phyloP scores from a whole-genome alignment of 2,329 filamentous ascomycete genomes.

The Penicillium nordicum region DNA sequence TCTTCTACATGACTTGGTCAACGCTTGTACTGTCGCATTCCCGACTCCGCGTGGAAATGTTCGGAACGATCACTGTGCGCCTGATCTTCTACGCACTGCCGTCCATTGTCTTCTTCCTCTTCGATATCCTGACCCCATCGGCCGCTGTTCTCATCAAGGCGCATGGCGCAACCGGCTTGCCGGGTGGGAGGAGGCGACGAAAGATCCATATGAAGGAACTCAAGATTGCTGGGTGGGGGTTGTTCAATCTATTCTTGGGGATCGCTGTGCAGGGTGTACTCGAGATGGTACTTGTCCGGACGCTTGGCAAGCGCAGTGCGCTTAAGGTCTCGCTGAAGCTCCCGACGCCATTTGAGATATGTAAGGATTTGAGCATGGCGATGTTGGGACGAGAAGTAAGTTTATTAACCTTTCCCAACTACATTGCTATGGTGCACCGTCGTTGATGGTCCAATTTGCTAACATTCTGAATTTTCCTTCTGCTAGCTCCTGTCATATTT shows the following conservation, averaged over 20 bases:
- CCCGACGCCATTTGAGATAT: constrained; percentile 61
- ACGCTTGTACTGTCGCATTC: constrained; percentile 76
- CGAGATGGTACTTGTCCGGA: constrained; percentile 54
- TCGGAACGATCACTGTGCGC: constrained; percentile 66
- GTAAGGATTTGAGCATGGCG: constrained; percentile 53
- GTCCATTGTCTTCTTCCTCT: constrained; percentile 66
- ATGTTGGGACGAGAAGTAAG: constrained; percentile 57
- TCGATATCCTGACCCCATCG: constrained; percentile 69
- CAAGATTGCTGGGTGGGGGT: constrained; percentile 52
- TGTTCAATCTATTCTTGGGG: constrained; percentile 55
- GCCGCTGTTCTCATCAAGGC: constrained; percentile 67
- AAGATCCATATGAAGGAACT: constrained; percentile 44
- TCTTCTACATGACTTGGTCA: constrained; percentile 89
- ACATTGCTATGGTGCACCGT: background rate
- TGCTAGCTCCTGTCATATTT: constrained; percentile 53
- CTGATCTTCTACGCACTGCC: constrained; percentile 69
- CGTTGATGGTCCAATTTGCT: background rate
- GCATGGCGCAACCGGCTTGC: constrained; percentile 54
- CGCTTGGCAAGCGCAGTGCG: constrained; percentile 53
- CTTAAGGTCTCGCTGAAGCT: constrained; percentile 58
- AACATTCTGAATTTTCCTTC: background rate
- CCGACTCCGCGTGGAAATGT: constrained; percentile 69
- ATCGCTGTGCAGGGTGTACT: constrained; percentile 54
- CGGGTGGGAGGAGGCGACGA: constrained; percentile 38
- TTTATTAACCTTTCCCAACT: background rate